phyloP scores from a whole-genome alignment of 306 rosid genomes.

The Cucumis cinereus region DNA sequence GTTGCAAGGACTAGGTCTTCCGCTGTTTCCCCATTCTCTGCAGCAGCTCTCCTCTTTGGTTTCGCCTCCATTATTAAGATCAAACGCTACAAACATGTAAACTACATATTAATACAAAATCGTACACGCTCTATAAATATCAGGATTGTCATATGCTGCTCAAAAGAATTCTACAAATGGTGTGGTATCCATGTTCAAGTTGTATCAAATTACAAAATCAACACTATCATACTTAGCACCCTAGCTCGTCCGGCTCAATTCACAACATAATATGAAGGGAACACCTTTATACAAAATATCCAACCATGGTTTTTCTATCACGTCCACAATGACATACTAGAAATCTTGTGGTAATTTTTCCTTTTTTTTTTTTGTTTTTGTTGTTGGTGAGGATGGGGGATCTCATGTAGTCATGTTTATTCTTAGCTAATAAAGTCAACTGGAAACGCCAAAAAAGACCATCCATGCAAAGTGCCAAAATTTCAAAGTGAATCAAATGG shows the following conservation, averaged over 20 bases:
- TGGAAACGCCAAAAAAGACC: not conserved
- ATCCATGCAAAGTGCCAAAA: not conserved
- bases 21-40: conserved; percentile 61
- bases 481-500: not conserved
- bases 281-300: not conserved
- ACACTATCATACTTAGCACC: not conserved
- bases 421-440: not conserved
- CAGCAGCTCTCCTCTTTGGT: conserved; percentile 35
- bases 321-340: not conserved
- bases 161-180: not conserved
- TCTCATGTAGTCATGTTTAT: not conserved
- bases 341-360: not conserved
- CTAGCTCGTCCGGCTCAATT: not conserved
- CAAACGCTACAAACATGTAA: conserved; percentile 2
- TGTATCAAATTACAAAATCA: not conserved
- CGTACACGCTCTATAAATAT: not conserved
- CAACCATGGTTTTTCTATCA: not conserved
- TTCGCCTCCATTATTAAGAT: conserved; percentile 41
- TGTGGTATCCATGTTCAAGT: not conserved
- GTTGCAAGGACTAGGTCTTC: conserved; percentile 85
- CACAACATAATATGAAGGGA: not conserved
- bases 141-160: not conserved
- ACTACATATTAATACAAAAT: not conserved
- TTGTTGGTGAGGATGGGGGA: not conserved
- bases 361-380: not conserved